Conservation (phyloP, 768 basidiomycete genomes). For the Xerocomellus intermedius region DNA sequence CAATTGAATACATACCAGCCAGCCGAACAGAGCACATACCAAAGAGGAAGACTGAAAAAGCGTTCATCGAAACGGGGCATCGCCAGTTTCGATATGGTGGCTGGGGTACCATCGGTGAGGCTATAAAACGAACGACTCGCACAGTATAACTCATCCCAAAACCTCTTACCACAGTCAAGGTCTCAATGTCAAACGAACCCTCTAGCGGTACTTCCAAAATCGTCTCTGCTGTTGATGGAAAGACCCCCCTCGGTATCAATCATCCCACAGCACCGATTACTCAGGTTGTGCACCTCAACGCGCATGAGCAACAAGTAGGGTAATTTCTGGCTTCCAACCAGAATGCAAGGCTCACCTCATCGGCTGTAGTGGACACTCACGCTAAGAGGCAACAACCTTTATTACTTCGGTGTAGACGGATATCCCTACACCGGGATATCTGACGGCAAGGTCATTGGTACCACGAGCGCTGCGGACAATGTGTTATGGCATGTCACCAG, state of each 20-base stretch:
- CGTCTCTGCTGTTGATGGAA: neutral
- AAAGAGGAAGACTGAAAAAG: neutral
- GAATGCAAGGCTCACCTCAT: neutral
- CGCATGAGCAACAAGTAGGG: neutral
- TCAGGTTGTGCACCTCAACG: neutral
- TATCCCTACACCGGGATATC: too few relatives aligned
- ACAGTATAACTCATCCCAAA: neutral
- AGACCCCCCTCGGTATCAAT: neutral
- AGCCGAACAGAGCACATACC: neutral
- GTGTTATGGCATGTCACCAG: too few relatives aligned
- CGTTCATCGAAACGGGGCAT: neutral
- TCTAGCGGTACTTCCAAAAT: neutral
- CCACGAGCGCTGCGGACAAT: too few relatives aligned
- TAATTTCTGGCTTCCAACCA: neutral
- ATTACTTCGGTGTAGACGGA: too few relatives aligned
- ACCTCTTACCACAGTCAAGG: neutral
- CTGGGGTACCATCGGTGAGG: neutral
- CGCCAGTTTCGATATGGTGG: too few relatives aligned
- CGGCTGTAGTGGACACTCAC: too few relatives aligned
- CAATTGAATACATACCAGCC: too few relatives aligned
- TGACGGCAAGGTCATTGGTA: too few relatives aligned
- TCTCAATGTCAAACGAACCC: neutral
- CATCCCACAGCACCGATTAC: neutral
- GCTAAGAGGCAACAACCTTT: too few relatives aligned
- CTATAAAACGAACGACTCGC: neutral